These are phyloP conservation scores for Boletus reticuloceps DNA, from an alignment of 768 basidiomycete species.

Conservation along the genomic window DNA sequence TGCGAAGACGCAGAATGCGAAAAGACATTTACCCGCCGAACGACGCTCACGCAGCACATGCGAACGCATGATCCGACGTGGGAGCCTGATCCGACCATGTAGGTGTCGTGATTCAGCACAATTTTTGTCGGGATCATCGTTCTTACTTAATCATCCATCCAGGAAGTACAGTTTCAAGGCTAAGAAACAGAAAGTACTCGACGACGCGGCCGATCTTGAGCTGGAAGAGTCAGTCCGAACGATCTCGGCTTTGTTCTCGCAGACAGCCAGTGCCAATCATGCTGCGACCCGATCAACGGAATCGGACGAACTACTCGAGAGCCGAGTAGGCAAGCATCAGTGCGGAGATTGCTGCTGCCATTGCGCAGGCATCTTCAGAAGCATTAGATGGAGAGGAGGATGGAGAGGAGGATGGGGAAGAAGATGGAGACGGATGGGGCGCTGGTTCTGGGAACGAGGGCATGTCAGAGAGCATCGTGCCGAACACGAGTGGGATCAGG, in stretches of 20 bases:
- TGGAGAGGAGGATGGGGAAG: conserved; percentile 34
- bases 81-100: conserved; percentile 85
- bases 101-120: conserved; percentile 29
- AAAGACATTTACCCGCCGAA: conserved; percentile 85
- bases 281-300: conserved; percentile 34
- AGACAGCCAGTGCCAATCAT: conserved; percentile 40
- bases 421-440: conserved; percentile 39
- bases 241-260: conserved; percentile 64
- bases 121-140: background rate
- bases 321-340: conserved; percentile 74
- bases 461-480: conserved; percentile 49
- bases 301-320: conserved; percentile 49
- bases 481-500: conserved; percentile 63
- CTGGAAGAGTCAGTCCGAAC: conserved; percentile 73
- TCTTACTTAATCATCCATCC: conserved; percentile 12
- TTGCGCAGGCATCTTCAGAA: conserved; percentile 69
- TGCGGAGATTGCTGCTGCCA: conserved; percentile 76
- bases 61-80: conserved; percentile 81
- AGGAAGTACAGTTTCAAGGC: conserved; percentile 81
- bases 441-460: conserved; percentile 52
- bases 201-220: conserved; percentile 55
- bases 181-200: conserved; percentile 55
- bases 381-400: conserved; percentile 58
- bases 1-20: conserved; percentile 81
- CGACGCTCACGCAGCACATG: conserved; percentile 86